These are phyloP conservation scores for Hemileccinum impolitum DNA, from an alignment of 768 basidiomycete species.

Conservation along the genomic window DNA sequence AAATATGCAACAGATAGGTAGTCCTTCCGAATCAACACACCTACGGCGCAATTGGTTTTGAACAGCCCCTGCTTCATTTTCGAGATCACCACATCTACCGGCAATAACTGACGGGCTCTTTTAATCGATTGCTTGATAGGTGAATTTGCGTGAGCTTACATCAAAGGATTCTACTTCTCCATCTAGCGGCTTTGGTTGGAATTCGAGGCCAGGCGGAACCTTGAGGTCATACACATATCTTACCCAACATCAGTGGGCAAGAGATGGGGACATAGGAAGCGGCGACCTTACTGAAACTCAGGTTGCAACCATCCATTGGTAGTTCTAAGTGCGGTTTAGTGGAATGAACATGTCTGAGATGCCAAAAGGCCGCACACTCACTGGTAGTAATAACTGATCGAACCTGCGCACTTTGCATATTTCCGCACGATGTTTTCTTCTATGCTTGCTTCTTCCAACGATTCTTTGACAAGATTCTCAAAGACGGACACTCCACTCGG, in stretches of 20 bases:
- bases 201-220: slow-evolving; percentile 54
- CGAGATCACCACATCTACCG: slow-evolving; percentile 56
- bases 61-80: slow-evolving; percentile 72
- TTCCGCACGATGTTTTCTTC: slow-evolving; percentile 58
- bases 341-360: background rate
- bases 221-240: slow-evolving; percentile 85
- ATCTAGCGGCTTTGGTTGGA: slow-evolving; percentile 73
- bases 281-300: slow-evolving; percentile 66
- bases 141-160: slow-evolving; percentile 40
- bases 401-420: slow-evolving; percentile 59
- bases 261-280: background rate
- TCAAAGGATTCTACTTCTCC: slow-evolving; percentile 95
- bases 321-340: slow-evolving; percentile 16
- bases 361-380: slow-evolving; percentile 24
- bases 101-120: slow-evolving; percentile 50
- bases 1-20: background rate
- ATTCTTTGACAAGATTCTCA: slow-evolving; percentile 84
- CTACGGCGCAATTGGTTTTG: slow-evolving; percentile 90
- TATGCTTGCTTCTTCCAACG: slow-evolving; percentile 90
- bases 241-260: background rate
- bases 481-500: slow-evolving; percentile 70
- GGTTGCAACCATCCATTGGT: slow-evolving; percentile 67
- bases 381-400: slow-evolving; percentile 81
- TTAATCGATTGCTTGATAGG: background rate
- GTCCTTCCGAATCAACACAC: slow-evolving; percentile 44